Evolutionary conservation across 192 early-diverging fungal genomes (phyloP).

Genomic region (Haplosporangium gracile): DNA sequence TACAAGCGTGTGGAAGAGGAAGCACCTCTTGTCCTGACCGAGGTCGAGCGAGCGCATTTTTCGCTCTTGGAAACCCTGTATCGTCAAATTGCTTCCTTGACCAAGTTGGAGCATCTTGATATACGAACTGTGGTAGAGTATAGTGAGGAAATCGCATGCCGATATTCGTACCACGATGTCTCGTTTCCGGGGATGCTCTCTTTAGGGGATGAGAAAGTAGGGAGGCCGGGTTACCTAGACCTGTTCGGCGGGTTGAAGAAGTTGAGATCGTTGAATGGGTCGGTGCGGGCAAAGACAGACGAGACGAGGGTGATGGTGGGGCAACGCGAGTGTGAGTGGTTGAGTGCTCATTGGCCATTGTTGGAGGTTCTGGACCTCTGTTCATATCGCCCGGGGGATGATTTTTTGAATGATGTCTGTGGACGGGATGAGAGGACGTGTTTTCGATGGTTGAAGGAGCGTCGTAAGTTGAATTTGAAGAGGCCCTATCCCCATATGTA

Average conservation of each 20-base stretch:
- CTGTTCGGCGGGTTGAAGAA: background rate
- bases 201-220: background rate
- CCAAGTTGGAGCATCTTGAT: background rate
- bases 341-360: background rate
- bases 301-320: background rate
- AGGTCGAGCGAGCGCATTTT: background rate
- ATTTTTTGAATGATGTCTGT: background rate
- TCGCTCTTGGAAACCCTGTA: background rate
- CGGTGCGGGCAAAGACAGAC: background rate
- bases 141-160: background rate
- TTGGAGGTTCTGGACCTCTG: background rate
- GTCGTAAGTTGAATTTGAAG: background rate
- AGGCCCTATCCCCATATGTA: background rate
- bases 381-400: background rate
- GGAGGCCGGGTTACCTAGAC: background rate
- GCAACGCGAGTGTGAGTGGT: background rate
- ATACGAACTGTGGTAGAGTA: background rate
- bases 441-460: background rate
- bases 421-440: background rate
- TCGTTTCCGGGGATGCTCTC: background rate
- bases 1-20: background rate
- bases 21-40: background rate
- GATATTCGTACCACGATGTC: background rate
- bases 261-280: background rate
- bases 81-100: background rate